Base-by-base conservation (phyloP, 2,329 filamentous ascomycete genomes). In the Phialophora tarda region DNA sequence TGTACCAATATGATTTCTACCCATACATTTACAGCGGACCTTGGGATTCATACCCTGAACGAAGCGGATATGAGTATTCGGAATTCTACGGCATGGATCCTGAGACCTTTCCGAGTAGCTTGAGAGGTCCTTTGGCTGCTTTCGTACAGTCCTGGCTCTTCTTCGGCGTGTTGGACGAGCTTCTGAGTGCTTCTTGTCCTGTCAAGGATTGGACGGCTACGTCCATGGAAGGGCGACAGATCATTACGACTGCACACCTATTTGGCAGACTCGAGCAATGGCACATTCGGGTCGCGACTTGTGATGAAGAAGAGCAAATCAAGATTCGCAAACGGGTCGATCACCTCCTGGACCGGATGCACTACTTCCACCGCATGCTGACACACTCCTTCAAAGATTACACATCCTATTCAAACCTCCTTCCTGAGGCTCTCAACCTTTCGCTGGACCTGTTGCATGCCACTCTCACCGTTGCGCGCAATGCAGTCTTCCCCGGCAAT, bases 121-220 rank as follows among this genome's bases (percentile, higher is more conserved):
- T 44, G 17, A 44, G 17, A 44, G 38, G 38, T 44, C 38, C 17
- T 44, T n/a, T 44, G 5, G 53, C 53, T 17, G 53, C 53, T n/a
- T 56, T 56, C 12, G 53, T 56, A 10, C 53, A 56, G n/a, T 56
- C 53, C 10, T 56, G 53, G 53, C 53, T 56, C n/a, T 56, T 26
- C 24, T 56, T 56, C 53, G 53, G 53, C 11, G 11, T 56, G 14
- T 38, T 56, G 53, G 12, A 23, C 10, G 53, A 56, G 53, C 38
- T 56, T 21, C 30, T 56, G 14, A 10, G 30, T 23, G 28, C n/a
- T 5, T 5, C 24, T 30, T 11, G 12, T 21, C 53, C 11, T 38
- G 26, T 38, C 30, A 17, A 34, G 53, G 53, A 56, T 23, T 56
- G 53, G 53, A 56, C 53, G 30, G 53, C 28, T 34, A 14, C 5